Conservation (phyloP, 345 rosid species). For the Boechera stricta region DNA sequence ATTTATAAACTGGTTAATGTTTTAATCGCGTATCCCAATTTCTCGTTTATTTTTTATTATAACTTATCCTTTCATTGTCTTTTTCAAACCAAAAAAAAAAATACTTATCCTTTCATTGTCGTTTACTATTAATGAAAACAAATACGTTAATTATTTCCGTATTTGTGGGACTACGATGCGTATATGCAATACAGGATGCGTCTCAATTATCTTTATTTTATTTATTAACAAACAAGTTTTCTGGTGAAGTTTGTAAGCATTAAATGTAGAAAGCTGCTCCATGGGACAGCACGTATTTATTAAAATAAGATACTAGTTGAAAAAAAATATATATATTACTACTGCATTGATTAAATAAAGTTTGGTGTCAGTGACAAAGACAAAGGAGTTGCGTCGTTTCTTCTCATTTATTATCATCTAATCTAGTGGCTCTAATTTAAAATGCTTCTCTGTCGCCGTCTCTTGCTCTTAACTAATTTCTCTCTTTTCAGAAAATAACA, state of each 20-base stretch:
- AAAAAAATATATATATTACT: neutral
- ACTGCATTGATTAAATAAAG: neutral
- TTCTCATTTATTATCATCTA: constrained; percentile 35
- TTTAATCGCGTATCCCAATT: too few species aligned
- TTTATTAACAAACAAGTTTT: neutral
- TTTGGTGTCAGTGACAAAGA: constrained; percentile 37
- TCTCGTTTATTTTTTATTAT: too few species aligned
- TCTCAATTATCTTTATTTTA: constrained; percentile 8
- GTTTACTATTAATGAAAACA: too few species aligned
- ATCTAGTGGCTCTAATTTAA: constrained; percentile 29
- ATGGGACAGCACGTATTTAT: constrained; percentile 29
- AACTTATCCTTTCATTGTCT: too few species aligned
- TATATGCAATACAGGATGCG: constrained; percentile 8
- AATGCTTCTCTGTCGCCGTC: constrained; percentile 25
- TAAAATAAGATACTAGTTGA: constrained; percentile 1
- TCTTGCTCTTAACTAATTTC: constrained; percentile 19
- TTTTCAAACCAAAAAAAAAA: too few species aligned
- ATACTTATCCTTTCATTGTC: too few species aligned
- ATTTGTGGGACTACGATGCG: neutral
- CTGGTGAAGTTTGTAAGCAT: constrained; percentile 30
- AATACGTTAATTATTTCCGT: neutral
- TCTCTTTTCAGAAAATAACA: constrained; percentile 8
- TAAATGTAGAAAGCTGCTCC: constrained; percentile 42
- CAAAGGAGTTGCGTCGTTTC: constrained; percentile 40
- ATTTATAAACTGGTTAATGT: too few species aligned